phyloP scores from a whole-genome alignment of 2,329 filamentous ascomycete genomes.

The Talaromyces rugulosus region DNA sequence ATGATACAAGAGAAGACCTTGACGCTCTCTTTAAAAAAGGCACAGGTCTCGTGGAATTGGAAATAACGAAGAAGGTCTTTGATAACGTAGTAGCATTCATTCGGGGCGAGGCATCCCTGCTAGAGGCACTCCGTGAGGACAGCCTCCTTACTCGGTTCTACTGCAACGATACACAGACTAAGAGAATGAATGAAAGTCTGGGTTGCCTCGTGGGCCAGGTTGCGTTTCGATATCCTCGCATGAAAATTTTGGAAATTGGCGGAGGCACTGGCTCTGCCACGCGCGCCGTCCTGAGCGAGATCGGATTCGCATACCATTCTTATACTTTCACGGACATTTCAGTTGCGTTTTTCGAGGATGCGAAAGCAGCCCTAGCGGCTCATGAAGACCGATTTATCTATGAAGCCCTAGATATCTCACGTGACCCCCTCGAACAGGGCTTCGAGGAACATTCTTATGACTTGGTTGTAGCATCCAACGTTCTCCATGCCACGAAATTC shows the following conservation, averaged over 20 bases:
- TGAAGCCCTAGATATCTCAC: constrained; percentile 24
- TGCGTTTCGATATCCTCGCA: constrained; percentile 36
- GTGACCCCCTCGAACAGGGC: constrained; percentile 24
- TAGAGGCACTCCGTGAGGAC: background rate
- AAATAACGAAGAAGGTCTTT: background rate
- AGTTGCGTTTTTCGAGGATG: constrained; percentile 16
- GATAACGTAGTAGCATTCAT: background rate
- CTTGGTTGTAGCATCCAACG: constrained; percentile 30
- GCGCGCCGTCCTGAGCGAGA: constrained; percentile 24
- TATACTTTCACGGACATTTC: constrained; percentile 22
- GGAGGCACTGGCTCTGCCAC: constrained; percentile 44
- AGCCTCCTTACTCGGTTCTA: background rate
- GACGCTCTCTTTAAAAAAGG: background rate
- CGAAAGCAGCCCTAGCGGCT: constrained; percentile 6
- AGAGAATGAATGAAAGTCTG: background rate
- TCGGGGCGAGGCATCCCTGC: background rate
- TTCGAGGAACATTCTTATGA: constrained; percentile 26
- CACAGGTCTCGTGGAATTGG: background rate
- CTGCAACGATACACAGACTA: background rate
- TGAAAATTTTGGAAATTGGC: constrained; percentile 43
- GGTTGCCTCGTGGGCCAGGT: constrained; percentile 22
- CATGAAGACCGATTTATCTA: constrained; percentile 18
- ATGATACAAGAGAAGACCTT: background rate
- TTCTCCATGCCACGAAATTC: constrained; percentile 27
- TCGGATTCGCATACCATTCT: constrained; percentile 15